Evolutionary conservation across 2,329 filamentous ascomycete species (phyloP), one percentile per base, ranked within the genome.

Genomic region (Pseudogymnoascus sp.): DNA sequence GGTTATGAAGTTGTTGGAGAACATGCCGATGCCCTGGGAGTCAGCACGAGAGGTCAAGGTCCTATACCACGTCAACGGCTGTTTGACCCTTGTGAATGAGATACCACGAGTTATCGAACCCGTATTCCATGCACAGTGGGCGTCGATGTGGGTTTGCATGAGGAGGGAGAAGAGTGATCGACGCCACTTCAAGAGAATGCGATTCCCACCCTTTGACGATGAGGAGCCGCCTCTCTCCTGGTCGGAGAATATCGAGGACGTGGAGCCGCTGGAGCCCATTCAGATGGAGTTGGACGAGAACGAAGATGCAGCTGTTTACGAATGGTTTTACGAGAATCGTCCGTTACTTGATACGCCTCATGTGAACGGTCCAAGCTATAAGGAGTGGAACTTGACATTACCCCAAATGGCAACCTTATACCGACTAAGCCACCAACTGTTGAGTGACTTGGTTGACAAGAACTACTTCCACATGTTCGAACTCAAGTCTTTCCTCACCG

Each of bases 11-110:
- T 82, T 99, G 22, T 76, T 99, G 61, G 94, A 99, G 78, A 99
- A 99, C 70, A 99, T 99, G 94, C 94, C 94, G 3, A 99, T 99
- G 94, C 94, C 94, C 0, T 99, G 94, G 94, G 94, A 99, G 77
- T 94, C 92, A 62, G 86, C 91, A 25, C 86, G 92, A 65, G 94
- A 99, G 71, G 95, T 99, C 64, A 97, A 97, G 77, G 94, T 99
- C 28, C 81, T 99, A 11, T 99, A 99, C 74, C 94, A 99, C 72
- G 92, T 97, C 70, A 99, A 99, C 71, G 94, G 94, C 30, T 99
- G 95, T 71, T 76, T 99, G 76, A 99, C 94, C 1, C 78, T 99
- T 61, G 95, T 99, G 70, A 99, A 99, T 74, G 94, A 99, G 78
- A 91, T 88, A 6, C 94, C 95, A 12, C 85, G 95, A 69, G 95